Base-by-base conservation (phyloP, 371 early-diverging fungal species). In the Parasitella parasitica region DNA sequence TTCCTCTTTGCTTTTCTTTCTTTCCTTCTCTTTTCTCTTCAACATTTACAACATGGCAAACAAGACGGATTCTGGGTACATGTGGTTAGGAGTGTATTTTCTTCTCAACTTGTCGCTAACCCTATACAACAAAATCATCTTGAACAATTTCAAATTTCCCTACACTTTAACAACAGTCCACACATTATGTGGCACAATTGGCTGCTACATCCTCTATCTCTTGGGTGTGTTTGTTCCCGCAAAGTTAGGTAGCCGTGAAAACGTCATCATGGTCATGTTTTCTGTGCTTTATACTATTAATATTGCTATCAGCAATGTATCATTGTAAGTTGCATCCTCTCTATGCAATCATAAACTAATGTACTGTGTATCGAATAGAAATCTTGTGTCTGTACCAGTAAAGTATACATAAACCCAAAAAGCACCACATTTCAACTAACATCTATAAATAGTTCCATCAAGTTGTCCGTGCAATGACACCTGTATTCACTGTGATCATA, bases 141-240 rank as follows among this genome's bases (percentile, higher is more conserved):
- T 86, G 35, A 83, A 86, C 61, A 65, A 79, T 16, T 95, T 94
- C 71, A 80, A 82, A 20, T 94, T 86, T 69, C 96, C 96, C 9
- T 95, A 94, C 94, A 86, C 90, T 24, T 76, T 95, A 15, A 95
- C 96, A 0, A 92, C 91, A 5, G 83, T 93, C 55, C 96, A 95
- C 63, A 87, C 91, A n/a, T 64, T 92, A 26, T 85, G 87, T 56
- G 85, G 90, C 37, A 81, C 87, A 9, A 61, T 89, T 11, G 93
- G 93, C 2, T 83, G 82, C 52, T 81, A 77, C 30, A 15, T 75
- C 13, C 76, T 89, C 30, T 79, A 72, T 52, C 39, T 61, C 27
- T 32, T 75, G 43, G 88, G 88, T 4, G 41, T 78, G n/a, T 91
- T 91, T 66, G 71, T 71, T 28, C 93, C 90, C 6, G 69, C 77